Evolutionary conservation across 1,284 basidiomycete genomes (phyloP), one percentile per base, ranked within the genome.

Genomic region (Sanghuangporus baumii): DNA sequence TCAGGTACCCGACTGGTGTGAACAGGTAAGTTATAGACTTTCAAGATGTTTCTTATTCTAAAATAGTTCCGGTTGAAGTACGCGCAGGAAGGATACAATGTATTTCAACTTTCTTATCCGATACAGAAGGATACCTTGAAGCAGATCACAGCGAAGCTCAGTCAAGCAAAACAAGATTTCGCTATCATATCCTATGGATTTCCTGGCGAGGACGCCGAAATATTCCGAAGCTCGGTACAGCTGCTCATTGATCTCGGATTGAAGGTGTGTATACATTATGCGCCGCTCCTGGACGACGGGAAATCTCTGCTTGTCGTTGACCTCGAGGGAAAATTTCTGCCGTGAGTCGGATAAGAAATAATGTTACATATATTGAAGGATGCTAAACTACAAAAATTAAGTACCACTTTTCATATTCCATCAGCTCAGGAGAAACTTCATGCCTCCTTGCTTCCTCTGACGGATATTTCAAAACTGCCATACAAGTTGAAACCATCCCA

Each of bases 81-180:
- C 63, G 69, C 78, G 26, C 75, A 79, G 63, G 79, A 80, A 67
- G 79, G 78, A n/a, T 79, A 80, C 65, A 65, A 73, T 37, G 72
- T 76, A 20, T 61, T 75, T 26, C 75, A 78, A 23, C 63, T 79
- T 26, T 54, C 65, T 9, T 74, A 74, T 54, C 72, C 74, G 26
- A 55, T 67, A 34, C 58, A 63, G 23, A 14, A 59, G 26, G 64
- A 66, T 36, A 60, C 66, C 43, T 65, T 75, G 34, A 31, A 55
- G 9, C 41, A 34, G 31, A 43, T 60, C 20, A 46, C 37, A 20
- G 57, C n/a, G 16, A 47, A 66, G 50, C 62, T 71, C 43, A 55
- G 61, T 23, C 55, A 65, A 3, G 54, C 47, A 20, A 63, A 58
- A 37, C 41, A 60, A n/a, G 66, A 67, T 43, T 77, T 76, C 74